phyloP scores from a whole-genome alignment of 495 filamentous ascomycete species.

The Penicillium roqueforti region DNA sequence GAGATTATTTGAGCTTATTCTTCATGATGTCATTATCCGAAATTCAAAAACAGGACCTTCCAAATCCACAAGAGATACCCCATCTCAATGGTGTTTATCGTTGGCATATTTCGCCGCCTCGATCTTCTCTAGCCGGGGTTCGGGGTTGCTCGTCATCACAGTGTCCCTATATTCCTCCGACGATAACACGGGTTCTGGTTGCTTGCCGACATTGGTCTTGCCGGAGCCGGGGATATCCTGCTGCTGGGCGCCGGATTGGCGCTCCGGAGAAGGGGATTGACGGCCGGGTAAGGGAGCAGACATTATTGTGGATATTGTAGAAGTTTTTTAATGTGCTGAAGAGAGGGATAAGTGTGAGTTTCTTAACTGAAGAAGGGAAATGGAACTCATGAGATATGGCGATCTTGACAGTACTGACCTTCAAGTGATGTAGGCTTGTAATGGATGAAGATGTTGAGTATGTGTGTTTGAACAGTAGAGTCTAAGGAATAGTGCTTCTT shows the following conservation, averaged over 20 bases:
- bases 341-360: background rate
- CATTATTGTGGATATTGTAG: slow-evolving; percentile 22
- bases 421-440: background rate
- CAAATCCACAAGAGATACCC: background rate
- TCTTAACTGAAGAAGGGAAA: background rate
- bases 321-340: slow-evolving; percentile 8
- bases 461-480: background rate
- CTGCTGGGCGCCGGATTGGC: slow-evolving; percentile 61
- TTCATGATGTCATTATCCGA: slow-evolving; percentile 8
- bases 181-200: slow-evolving; percentile 32
- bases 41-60: background rate
- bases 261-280: slow-evolving; percentile 77
- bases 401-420: background rate
- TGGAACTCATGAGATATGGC: background rate
- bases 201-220: slow-evolving; percentile 45
- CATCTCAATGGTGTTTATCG: slow-evolving; percentile 19
- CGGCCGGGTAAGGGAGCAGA: slow-evolving; percentile 53
- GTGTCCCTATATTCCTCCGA: slow-evolving; percentile 34
- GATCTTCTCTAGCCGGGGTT: slow-evolving; percentile 62
- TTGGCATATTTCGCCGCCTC: slow-evolving; percentile 62
- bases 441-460: background rate
- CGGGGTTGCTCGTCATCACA: slow-evolving; percentile 59
- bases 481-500: slow-evolving; percentile 4
- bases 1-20: background rate
- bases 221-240: slow-evolving; percentile 52